Conservation (phyloP, 2,329 filamentous ascomycete genomes). For the Fusarium longipes region DNA sequence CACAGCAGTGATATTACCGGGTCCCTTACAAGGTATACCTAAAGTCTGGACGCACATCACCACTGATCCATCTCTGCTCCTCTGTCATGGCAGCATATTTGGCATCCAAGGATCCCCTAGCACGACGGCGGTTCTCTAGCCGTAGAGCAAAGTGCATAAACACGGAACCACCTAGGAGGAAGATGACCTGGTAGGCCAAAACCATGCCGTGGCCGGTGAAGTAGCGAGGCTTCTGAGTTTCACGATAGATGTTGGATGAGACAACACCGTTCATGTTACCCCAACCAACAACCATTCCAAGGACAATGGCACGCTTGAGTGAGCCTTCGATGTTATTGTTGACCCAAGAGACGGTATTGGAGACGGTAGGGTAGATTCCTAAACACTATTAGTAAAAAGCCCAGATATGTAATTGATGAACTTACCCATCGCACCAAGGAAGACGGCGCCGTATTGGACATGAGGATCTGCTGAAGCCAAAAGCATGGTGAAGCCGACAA, state of each 20-base stretch:
- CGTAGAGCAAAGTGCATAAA: conserved; percentile 69
- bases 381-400: conserved; percentile 43
- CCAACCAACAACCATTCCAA: conserved; percentile 82
- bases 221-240: conserved; percentile 47
- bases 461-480: conserved; percentile 63
- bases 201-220: conserved; percentile 69
- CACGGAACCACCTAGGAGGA: conserved; percentile 71
- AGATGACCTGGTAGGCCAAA: conserved; percentile 71
- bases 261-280: conserved; percentile 79
- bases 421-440: conserved; percentile 67
- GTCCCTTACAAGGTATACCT: conserved; percentile 48
- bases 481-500: conserved; percentile 75
- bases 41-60: conserved; percentile 61
- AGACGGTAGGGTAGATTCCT: conserved; percentile 77
- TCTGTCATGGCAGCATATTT: conserved; percentile 66
- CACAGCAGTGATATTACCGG: rapidly evolving
- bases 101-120: conserved; percentile 65
- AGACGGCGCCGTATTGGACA: conserved; percentile 75
- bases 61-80: conserved; percentile 66
- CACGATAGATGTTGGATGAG: conserved; percentile 70
- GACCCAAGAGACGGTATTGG: conserved; percentile 78
- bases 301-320: conserved; percentile 74
- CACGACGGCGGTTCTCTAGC: conserved; percentile 69
- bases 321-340: conserved; percentile 73
- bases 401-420: rapidly evolving